phyloP scores from a whole-genome alignment of 257 asterid species.

The Handroanthus guayacan region DNA sequence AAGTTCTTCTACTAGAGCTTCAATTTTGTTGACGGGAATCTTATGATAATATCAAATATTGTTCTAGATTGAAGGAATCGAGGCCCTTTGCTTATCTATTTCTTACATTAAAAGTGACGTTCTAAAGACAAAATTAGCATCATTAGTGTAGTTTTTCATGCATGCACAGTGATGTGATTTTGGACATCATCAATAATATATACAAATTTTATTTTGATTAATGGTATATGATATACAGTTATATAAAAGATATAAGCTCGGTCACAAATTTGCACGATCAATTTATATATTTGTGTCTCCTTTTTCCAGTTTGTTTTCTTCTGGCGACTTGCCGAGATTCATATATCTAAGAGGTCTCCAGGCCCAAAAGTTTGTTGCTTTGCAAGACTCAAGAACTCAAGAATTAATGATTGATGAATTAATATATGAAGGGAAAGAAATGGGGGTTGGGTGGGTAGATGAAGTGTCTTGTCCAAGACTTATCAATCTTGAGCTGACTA shows the following conservation, averaged over 20 bases:
- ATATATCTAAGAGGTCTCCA: not conserved
- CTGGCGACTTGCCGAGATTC: constrained; percentile 35
- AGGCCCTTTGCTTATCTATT: no score
- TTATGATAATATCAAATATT: no score
- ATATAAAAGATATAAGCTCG: not conserved
- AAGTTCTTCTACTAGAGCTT: no score
- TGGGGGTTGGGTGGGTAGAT: not conserved
- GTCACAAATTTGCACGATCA: not conserved
- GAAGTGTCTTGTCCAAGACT: constrained; percentile 24
- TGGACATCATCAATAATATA: no score
- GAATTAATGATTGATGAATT: not conserved
- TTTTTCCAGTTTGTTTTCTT: constrained; percentile 3
- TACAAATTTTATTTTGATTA: not conserved
- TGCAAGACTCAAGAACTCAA: constrained; percentile 5
- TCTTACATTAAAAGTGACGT: no score
- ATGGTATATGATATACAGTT: no score
- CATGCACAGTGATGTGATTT: no score
- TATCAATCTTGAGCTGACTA: constrained; percentile 24
- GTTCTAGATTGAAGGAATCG: no score
- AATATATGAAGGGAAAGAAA: not conserved
- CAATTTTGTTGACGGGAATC: no score
- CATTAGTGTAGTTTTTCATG: no score
- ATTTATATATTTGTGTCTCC: not conserved
- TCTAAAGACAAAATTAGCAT: no score
- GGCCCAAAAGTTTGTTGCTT: not conserved